These are phyloP conservation scores for Penicillium ochrochloron DNA, from an alignment of 495 filamentous ascomycete genomes.

Conservation along the genomic window DNA sequence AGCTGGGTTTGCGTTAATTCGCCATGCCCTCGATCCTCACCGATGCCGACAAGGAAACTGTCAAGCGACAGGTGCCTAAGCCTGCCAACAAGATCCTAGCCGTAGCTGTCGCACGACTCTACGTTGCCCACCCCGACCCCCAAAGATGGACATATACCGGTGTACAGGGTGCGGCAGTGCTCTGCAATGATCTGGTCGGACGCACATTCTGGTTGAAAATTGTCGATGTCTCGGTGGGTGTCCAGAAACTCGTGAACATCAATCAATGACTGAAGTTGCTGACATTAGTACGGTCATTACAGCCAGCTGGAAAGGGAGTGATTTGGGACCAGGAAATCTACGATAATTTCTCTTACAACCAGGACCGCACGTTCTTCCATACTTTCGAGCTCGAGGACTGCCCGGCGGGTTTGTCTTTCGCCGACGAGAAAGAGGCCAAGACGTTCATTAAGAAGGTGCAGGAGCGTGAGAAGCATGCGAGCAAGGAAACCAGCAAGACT, in stretches of 20 bases:
- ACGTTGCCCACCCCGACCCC: conserved; percentile 86
- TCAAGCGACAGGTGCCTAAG: conserved; percentile 90
- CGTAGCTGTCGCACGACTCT: conserved; percentile 90
- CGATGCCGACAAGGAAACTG: conserved; percentile 90
- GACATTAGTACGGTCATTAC: conserved; percentile 20
- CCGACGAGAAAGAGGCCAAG: conserved; percentile 95
- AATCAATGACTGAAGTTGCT: conserved; percentile 20
- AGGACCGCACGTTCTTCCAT: conserved; percentile 96
- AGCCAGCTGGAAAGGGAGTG: conserved; percentile 84
- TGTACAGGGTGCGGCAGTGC: conserved; percentile 88
- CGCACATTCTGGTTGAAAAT: conserved; percentile 97
- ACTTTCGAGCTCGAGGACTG: conserved; percentile 94
- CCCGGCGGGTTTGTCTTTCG: conserved; percentile 86
- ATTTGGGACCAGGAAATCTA: conserved; percentile 99
- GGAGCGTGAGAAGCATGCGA: conserved; percentile 90
- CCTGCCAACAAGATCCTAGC: conserved; percentile 93
- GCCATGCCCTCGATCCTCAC: conserved; percentile 85
- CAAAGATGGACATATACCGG: conserved; percentile 94
- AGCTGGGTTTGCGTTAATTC: conserved; percentile 24
- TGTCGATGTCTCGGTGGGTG: conserved; percentile 90
- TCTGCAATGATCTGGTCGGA: conserved; percentile 92
- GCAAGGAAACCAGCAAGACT: conserved; percentile 77
- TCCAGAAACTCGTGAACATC: conserved; percentile 2
- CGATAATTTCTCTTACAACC: conserved; percentile 91
- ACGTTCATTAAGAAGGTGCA: conserved; percentile 94